Conservation (phyloP, 2,329 filamentous ascomycete genomes). For the Aspergillus ibericus region DNA sequence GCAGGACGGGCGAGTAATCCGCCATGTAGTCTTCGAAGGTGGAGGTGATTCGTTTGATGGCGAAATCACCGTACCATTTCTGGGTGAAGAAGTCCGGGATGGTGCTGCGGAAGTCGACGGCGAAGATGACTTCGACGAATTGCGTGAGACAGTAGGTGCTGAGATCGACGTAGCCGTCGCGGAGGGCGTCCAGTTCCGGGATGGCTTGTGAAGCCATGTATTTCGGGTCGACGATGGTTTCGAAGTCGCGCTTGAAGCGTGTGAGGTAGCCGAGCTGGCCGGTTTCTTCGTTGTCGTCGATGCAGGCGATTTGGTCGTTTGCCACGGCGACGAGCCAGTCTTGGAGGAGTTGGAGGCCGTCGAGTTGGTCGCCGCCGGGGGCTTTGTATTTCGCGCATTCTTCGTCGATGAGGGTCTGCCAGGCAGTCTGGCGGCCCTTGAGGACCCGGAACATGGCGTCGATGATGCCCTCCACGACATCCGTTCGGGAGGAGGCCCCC, state of each 20-base stretch:
- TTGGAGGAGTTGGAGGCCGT: constrained; percentile 70
- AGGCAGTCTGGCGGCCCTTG: constrained; percentile 76
- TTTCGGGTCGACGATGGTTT: constrained; percentile 73
- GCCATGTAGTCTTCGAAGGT: constrained; percentile 93
- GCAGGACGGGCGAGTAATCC: constrained; percentile 81
- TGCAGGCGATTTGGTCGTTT: constrained; percentile 98
- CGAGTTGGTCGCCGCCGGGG: constrained; percentile 49
- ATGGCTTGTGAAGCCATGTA: constrained; percentile 73
- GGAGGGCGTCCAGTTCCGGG: constrained; percentile 70
- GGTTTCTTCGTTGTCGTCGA: constrained; percentile 80
- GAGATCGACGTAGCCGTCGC: constrained; percentile 92
- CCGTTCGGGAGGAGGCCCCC: constrained; percentile 77
- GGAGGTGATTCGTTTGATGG: constrained; percentile 89
- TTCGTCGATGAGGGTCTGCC: constrained; percentile 85
- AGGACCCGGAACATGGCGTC: constrained; percentile 93
- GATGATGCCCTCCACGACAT: constrained; percentile 91
- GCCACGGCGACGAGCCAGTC: constrained; percentile 97
- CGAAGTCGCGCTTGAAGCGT: constrained; percentile 80
- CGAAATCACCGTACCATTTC: constrained; percentile 81
- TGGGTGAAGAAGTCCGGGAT: constrained; percentile 88
- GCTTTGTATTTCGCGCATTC: constrained; percentile 74
- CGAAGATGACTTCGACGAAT: constrained; percentile 85
- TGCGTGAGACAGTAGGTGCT: constrained; percentile 88
- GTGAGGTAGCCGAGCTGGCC: constrained; percentile 80
- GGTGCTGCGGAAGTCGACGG: constrained; percentile 81